These are phyloP conservation scores for Rostrohypoxylon terebratum DNA, from an alignment of 495 filamentous ascomycete genomes.

Conservation along the genomic window DNA sequence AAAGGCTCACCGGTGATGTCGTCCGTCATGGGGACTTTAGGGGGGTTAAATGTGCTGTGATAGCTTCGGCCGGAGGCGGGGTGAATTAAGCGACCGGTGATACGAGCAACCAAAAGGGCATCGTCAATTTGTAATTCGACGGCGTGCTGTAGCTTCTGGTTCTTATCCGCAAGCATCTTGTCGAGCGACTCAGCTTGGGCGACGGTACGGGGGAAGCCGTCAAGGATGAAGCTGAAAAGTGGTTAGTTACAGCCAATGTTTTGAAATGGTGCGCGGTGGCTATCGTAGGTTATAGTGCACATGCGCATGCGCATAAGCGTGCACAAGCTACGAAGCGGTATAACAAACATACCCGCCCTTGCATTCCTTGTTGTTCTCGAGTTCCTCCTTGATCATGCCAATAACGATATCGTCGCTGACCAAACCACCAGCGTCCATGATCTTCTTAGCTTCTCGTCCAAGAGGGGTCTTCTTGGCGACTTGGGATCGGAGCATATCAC, in stretches of 20 bases:
- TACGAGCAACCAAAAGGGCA: slow-evolving; percentile 89
- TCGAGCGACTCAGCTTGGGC: slow-evolving; percentile 95
- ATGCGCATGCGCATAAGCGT: not conserved
- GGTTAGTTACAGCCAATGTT: slow-evolving; percentile 18
- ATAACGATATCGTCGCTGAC: slow-evolving; percentile 99
- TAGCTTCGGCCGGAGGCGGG: slow-evolving; percentile 95
- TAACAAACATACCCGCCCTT: slow-evolving; percentile 82
- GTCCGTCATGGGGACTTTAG: slow-evolving; percentile 92
- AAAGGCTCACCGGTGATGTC: slow-evolving; percentile 97
- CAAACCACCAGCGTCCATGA: slow-evolving; percentile 98
- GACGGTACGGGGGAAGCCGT: slow-evolving; percentile 97
- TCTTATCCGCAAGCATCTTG: slow-evolving; percentile 79
- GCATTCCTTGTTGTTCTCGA: slow-evolving; percentile 94
- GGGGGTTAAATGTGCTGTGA: slow-evolving; percentile 99
- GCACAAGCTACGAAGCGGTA: slow-evolving; percentile 12
- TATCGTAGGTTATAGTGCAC: not conserved
- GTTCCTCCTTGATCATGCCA: slow-evolving; percentile 98
- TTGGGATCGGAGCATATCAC: slow-evolving; percentile 98
- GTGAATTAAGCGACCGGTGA: slow-evolving; percentile 96
- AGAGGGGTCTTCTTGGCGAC: slow-evolving; percentile 97
- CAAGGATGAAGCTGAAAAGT: slow-evolving; percentile 88
- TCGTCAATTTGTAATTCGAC: slow-evolving; percentile 98
- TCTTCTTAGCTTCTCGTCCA: slow-evolving; percentile 98
- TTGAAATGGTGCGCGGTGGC: not conserved
- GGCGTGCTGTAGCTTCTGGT: slow-evolving; percentile 89